phyloP scores from a whole-genome alignment of 495 filamentous ascomycete species.

The Filosporella fistucella region DNA sequence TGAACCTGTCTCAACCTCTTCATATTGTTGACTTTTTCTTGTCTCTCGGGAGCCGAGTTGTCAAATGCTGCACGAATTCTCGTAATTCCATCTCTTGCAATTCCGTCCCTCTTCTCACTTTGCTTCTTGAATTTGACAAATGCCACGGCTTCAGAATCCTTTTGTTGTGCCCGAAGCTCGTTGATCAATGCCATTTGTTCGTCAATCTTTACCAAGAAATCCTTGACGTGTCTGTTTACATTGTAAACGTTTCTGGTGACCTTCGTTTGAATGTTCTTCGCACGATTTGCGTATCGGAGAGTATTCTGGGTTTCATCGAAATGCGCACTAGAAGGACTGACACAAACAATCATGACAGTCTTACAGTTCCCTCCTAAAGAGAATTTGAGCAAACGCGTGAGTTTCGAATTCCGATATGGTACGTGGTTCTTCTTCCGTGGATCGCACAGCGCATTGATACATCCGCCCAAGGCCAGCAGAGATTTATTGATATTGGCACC shows the following conservation, averaged over 20 bases:
- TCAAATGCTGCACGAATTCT: constrained; percentile 83
- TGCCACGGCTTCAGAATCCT: constrained; percentile 79
- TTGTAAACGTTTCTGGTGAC: constrained; percentile 98
- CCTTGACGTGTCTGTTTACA: constrained; percentile 98
- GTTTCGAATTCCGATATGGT: constrained; percentile 95
- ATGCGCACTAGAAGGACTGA: constrained; percentile 92
- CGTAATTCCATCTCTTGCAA: constrained; percentile 75
- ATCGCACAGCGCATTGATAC: constrained; percentile 98
- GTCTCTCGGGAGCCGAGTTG: constrained; percentile 70
- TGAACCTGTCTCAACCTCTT: constrained; percentile 82
- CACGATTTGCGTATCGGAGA: constrained; percentile 92
- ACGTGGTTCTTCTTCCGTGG: constrained; percentile 89
- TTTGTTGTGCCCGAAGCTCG: constrained; percentile 87
- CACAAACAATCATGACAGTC: constrained; percentile 99
- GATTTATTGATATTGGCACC: constrained; percentile 99
- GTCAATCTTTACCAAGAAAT: constrained; percentile 96
- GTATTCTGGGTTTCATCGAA: constrained; percentile 99
- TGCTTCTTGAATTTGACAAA: constrained; percentile 89
- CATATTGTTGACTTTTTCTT: constrained; percentile 74
- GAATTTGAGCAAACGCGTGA: constrained; percentile 95
- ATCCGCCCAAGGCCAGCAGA: constrained; percentile 88
- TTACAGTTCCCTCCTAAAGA: constrained; percentile 96
- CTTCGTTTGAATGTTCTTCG: constrained; percentile 99
- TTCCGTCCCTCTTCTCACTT: constrained; percentile 71
- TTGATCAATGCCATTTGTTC: constrained; percentile 92